Evolutionary conservation across 345 rosid genomes (phyloP).

Genomic region (Lumnitzera racemosa): DNA sequence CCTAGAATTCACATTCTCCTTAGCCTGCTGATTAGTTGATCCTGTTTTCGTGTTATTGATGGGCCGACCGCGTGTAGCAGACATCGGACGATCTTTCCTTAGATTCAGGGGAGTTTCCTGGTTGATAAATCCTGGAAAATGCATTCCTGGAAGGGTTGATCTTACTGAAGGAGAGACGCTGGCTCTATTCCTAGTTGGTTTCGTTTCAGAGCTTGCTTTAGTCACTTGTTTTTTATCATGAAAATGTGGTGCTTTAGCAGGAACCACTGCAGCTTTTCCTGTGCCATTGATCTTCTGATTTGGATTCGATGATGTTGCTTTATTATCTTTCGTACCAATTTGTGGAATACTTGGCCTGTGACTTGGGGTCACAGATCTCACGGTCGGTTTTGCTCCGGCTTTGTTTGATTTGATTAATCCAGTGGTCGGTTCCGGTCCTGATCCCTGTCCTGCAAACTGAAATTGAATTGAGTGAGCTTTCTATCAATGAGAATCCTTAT

Average conservation of each 20-base stretch:
- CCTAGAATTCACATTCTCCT: slow-evolving; percentile 13
- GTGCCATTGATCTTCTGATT: slow-evolving; percentile 11
- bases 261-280: background rate
- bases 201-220: slow-evolving; percentile 1
- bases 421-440: slow-evolving; percentile 1
- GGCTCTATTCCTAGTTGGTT: slow-evolving; percentile 20
- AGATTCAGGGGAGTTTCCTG: slow-evolving; percentile 31
- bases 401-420: background rate
- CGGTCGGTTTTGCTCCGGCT: slow-evolving; percentile 7
- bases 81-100: slow-evolving; percentile 23
- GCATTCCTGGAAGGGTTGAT: slow-evolving; percentile 15
- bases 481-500: too few species aligned
- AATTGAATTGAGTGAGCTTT: too few species aligned
- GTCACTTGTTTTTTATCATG: slow-evolving; percentile 11
- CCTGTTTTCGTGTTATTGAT: background rate
- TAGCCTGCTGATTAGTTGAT: slow-evolving; percentile 3
- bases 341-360: slow-evolving; percentile 16
- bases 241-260: slow-evolving; percentile 5
- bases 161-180: slow-evolving; percentile 29
- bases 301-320: slow-evolving; percentile 4
- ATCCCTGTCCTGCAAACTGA: slow-evolving; percentile 9
- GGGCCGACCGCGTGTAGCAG: slow-evolving; percentile 34
- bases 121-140: slow-evolving; percentile 22
- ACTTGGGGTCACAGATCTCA: slow-evolving; percentile 17
- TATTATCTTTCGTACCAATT: slow-evolving; percentile 8